These are phyloP conservation scores for Kingdonia uniflora DNA, from an alignment of 164 flowering plant species.

Conservation along the genomic window DNA sequence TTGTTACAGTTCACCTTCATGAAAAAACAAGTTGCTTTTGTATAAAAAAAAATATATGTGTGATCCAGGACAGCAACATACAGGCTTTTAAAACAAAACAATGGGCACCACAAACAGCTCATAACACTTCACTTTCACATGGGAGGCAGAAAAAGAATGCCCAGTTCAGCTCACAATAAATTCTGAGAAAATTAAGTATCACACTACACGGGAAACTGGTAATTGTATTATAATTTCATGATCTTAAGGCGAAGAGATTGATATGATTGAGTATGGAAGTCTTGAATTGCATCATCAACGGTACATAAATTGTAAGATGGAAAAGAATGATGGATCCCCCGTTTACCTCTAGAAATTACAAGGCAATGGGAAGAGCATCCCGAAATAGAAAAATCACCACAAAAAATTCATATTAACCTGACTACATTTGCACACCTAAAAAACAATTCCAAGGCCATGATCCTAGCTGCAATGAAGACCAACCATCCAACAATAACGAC, in stretches of 20 bases:
- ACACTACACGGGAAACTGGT: no score
- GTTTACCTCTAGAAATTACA: slow-evolving; percentile 7
- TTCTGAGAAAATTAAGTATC: no score
- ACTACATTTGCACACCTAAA: slow-evolving; percentile 17
- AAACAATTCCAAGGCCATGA: slow-evolving; percentile 5
- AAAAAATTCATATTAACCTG: slow-evolving; percentile 13
- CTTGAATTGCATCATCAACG: no score
- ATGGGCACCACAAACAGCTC: slow-evolving; percentile 8
- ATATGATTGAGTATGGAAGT: no score
- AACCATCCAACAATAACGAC: slow-evolving; percentile 4
- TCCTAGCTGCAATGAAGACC: slow-evolving; percentile 5
- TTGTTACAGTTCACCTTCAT: no score
- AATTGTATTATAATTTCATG: no score
- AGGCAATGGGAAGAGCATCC: slow-evolving; percentile 6
- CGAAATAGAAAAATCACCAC: slow-evolving; percentile 1
- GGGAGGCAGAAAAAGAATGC: neutral
- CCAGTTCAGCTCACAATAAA: no score
- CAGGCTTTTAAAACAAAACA: neutral
- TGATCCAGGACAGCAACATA: neutral
- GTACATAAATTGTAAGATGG: slow-evolving; percentile 10
- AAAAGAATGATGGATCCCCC: slow-evolving; percentile 15
- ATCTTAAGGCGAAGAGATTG: no score
- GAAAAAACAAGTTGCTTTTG: no score
- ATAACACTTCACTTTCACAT: slow-evolving; percentile 8
- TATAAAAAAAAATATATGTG: no score